Percentiles rank a stretch among this genome's conserved stretches.
phyloP scores from a whole-genome alignment of 495 filamentous ascomycete species.

The Aspergillus asperescens region DNA sequence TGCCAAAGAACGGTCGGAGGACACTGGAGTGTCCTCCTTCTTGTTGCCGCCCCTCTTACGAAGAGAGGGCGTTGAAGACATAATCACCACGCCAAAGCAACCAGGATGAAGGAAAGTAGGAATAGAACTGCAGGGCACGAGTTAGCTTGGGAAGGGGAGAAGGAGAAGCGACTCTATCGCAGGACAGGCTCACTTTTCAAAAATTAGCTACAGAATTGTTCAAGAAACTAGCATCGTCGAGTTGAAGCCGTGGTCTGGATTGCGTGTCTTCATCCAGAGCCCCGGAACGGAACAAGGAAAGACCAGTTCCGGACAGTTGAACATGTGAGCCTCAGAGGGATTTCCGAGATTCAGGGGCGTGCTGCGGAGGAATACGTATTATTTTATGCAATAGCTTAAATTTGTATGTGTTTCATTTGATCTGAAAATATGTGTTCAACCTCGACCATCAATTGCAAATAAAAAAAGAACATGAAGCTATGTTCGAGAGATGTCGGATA shows the following conservation, averaged over 20 bases:
- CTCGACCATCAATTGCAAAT: background rate
- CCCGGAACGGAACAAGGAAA: conserved; percentile 22
- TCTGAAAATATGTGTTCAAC: background rate
- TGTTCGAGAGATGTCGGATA: conserved; percentile 11
- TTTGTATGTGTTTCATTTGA: background rate
- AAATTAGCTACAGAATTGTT: conserved; percentile 8
- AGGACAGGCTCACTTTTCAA: background rate
- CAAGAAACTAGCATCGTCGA: conserved; percentile 20
- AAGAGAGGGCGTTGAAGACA: conserved; percentile 43
- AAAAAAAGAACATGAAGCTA: conserved; percentile 3
- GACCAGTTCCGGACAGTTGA: conserved; percentile 15
- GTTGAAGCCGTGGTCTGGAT: conserved; percentile 12
- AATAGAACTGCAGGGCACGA: conserved; percentile 4
- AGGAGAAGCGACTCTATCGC: background rate
- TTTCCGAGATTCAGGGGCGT: conserved; percentile 1
- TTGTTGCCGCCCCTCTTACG: conserved; percentile 50
- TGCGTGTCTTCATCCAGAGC: conserved; percentile 23
- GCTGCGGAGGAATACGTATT: too few species aligned
- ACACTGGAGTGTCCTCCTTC: conserved; percentile 34
- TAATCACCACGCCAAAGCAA: conserved; percentile 21
- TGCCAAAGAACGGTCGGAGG: conserved; percentile 27
- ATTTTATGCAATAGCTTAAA: background rate
- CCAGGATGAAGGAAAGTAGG: conserved; percentile 29
- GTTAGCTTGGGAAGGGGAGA: conserved; percentile 1
- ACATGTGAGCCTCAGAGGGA: background rate